These are phyloP conservation scores for Mayamaea pseudoterrestris DNA, from an alignment of 108 stramenopile genomes.

Conservation along the genomic window DNA sequence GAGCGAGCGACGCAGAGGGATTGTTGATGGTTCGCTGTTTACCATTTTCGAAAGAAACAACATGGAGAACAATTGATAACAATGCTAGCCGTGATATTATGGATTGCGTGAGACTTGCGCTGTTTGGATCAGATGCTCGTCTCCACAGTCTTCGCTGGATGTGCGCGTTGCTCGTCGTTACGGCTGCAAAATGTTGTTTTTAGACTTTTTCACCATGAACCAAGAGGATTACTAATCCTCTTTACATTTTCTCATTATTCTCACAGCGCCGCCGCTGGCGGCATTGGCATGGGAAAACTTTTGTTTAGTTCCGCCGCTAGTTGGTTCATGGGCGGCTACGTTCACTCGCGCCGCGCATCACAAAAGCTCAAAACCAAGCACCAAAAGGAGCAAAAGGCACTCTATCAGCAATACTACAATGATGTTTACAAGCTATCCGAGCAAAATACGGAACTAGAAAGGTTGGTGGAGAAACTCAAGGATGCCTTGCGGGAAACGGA, in stretches of 20 bases:
- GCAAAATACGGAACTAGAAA: slow-evolving; percentile 43
- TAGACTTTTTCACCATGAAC: too few species aligned
- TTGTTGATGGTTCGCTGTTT: too few species aligned
- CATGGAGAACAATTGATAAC: too few species aligned
- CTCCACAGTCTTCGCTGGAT: too few species aligned
- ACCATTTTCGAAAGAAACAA: too few species aligned
- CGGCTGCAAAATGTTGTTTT: too few species aligned
- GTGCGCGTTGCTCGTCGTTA: too few species aligned
- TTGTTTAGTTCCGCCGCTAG: slow-evolving; percentile 30
- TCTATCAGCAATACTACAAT: slow-evolving; percentile 87
- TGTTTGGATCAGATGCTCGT: too few species aligned
- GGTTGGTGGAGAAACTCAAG: slow-evolving; percentile 41
- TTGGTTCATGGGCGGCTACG: slow-evolving; percentile 58
- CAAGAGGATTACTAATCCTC: too few species aligned
- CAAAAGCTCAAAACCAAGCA: slow-evolving; percentile 67
- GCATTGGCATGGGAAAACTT: slow-evolving; percentile 37
- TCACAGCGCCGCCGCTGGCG: background rate
- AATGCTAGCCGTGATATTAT: too few species aligned
- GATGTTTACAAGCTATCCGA: slow-evolving; percentile 86
- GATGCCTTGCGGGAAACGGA: slow-evolving; percentile 38
- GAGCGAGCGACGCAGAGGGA: too few species aligned
- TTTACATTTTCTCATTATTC: slow-evolving; percentile 1
- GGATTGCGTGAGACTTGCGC: too few species aligned
- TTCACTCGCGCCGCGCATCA: slow-evolving; percentile 51
- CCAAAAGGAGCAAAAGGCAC: slow-evolving; percentile 71